Evolutionary conservation across 75 land plant genomes (phyloP).

Genomic region (Chamaecyparis obtusa): DNA sequence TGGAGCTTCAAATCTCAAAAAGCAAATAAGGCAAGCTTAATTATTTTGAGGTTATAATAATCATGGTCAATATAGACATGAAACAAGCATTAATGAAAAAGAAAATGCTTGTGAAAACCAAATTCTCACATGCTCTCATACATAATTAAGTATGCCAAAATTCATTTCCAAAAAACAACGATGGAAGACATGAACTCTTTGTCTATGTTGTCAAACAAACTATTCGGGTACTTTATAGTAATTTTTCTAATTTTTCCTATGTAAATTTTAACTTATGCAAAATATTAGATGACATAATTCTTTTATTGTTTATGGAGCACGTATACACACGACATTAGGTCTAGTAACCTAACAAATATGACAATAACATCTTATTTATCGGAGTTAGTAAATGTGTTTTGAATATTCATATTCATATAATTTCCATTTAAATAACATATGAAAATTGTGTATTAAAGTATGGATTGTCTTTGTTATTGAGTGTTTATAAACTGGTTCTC

Average conservation of each 20-base stretch:
- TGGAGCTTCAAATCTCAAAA: neutral
- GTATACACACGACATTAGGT: constrained; percentile 80
- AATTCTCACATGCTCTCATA: no score
- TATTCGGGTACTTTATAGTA: neutral
- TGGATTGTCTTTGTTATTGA: neutral
- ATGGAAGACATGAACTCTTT: neutral
- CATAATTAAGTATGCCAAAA: no score
- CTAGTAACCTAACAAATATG: constrained; percentile 42
- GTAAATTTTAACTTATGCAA: neutral
- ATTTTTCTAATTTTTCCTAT: neutral
- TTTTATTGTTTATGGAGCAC: constrained; percentile 86
- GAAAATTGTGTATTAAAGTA: neutral
- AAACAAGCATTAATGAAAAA: neutral
- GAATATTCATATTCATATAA: neutral
- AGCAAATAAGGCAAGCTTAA: neutral
- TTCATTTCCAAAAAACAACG: no score
- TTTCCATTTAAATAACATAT: neutral
- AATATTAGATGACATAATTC: constrained; percentile 63
- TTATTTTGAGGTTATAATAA: neutral
- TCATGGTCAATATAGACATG: neutral
- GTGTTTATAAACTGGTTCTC: neutral
- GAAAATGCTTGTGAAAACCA: neutral
- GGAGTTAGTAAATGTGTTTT: constrained; percentile 45
- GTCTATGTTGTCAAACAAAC: neutral
- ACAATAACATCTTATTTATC: constrained; percentile 67